Evolutionary conservation across 805 yeast species (phyloP), one percentile per base, ranked within the genome.

Genomic region (Candida namnaoensis): DNA sequence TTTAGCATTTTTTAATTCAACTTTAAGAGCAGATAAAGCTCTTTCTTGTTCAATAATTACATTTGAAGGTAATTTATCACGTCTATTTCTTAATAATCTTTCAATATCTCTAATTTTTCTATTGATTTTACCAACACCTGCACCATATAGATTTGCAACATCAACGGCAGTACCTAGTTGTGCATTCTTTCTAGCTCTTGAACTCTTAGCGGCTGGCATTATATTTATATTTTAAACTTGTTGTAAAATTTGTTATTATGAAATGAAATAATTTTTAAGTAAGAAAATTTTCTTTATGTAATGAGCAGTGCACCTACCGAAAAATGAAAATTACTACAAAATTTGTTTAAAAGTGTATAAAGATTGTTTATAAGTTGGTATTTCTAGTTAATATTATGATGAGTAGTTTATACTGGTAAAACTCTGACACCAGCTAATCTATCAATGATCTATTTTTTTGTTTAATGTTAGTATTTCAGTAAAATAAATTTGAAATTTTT

Each of bases 21-120:
- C 61, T 39, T 72, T 68, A 46, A 83, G 62, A 2, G 87, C 86
- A 38, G 74, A 76, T 41, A 87, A 61, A 1, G 85, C 82, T 61
- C 95, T 76, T 60, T 87, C 93, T 48, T 86, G 82, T 38, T 81
- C 83, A 14, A 77, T 62, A 42, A 80, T 70, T 25, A 80, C 70
- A 50, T 78, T 76, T 13, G 87, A 82, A 4, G 86, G 81, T 42
- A 83, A 60, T 19, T 64, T 70, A 36, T 77, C 80, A 51, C 71
- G 74, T 51, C 68, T 68, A 43, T 68, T 69, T 15, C 52, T 54
- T 45, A 91, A 65, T 15, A 85, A 65, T 51, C 97, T 72, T 52
- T 83, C 82, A 34, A 88, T 69, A 58, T 91, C 96, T 65, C 98
- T 78, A 47, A 91, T 85, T 63, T 83, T 84, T 68, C 83, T 88